Conservation (phyloP, 257 asterid species). For the Handroanthus guayacan region DNA sequence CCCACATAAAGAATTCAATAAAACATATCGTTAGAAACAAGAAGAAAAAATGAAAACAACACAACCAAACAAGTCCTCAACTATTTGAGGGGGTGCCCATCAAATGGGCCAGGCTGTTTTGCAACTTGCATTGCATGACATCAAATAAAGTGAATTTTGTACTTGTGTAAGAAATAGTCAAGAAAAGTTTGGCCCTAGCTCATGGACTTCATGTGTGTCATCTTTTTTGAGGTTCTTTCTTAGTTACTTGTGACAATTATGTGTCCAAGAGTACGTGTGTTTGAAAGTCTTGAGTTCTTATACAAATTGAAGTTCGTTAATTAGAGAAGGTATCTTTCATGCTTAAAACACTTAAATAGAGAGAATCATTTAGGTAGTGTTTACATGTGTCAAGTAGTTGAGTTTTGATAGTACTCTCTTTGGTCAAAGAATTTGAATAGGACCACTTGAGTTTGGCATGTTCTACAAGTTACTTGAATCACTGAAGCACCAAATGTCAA, state of each 20-base stretch:
- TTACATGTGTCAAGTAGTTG: conserved; percentile 29
- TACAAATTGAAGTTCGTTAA: neutral
- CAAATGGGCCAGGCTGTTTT: no score
- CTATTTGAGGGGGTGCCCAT: no score
- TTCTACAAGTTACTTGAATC: neutral
- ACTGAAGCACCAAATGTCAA: neutral
- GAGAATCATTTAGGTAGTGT: neutral
- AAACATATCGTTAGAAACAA: no score
- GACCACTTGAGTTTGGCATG: conserved; percentile 21
- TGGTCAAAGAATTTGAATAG: conserved; percentile 31
- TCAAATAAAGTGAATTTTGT: neutral
- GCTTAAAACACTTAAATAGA: neutral
- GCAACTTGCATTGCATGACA: no score
- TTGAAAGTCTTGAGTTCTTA: conserved; percentile 10
- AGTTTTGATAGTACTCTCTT: neutral
- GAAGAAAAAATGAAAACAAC: no score
- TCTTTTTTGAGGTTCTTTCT: neutral
- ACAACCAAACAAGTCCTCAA: no score
- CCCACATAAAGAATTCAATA: no score
- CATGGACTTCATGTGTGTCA: conserved; percentile 37
- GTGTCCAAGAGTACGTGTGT: neutral
- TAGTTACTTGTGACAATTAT: neutral
- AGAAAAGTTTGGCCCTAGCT: neutral
- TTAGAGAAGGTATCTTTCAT: conserved; percentile 23
- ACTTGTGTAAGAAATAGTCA: neutral